These are phyloP conservation scores for Bipolaris oryzae DNA, from an alignment of 2,329 filamentous ascomycete genomes.

Conservation along the genomic window DNA sequence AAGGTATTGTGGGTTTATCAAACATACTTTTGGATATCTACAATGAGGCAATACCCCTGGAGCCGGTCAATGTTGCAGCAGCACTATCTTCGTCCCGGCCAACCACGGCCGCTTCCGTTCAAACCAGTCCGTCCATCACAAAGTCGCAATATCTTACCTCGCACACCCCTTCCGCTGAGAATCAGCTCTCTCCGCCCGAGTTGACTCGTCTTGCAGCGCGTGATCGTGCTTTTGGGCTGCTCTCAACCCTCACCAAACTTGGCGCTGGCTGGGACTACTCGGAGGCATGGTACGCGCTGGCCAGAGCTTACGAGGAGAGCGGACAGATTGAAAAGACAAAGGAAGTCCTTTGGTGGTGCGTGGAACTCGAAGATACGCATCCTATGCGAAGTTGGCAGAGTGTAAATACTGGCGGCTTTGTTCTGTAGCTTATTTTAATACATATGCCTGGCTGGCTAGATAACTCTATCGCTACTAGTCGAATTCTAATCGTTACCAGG, in stretches of 20 bases:
- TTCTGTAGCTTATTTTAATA: constrained; percentile 26
- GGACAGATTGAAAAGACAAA: constrained; percentile 86
- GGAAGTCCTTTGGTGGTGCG: constrained; percentile 95
- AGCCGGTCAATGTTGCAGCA: constrained; percentile 56
- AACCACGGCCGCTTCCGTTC: constrained; percentile 14
- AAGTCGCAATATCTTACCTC: constrained; percentile 58
- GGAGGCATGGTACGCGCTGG: constrained; percentile 91
- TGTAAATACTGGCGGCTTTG: constrained; percentile 55
- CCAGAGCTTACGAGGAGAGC: constrained; percentile 84
- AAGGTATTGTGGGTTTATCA: constrained; percentile 80
- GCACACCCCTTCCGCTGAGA: constrained; percentile 49
- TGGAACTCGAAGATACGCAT: constrained; percentile 86
- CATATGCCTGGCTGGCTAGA: background rate
- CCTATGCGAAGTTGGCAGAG: constrained; percentile 80
- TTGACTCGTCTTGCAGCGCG: constrained; percentile 86
- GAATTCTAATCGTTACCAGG: too few species aligned
- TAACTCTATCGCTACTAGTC: background rate
- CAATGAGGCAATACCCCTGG: constrained; percentile 64
- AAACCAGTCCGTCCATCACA: constrained; percentile 1
- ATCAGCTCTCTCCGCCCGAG: constrained; percentile 64
- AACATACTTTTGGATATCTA: constrained; percentile 88
- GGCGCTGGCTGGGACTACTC: constrained; percentile 88
- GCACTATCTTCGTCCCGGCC: constrained; percentile 17
- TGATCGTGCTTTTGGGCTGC: constrained; percentile 83
- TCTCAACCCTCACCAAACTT: constrained; percentile 82